Conservation (phyloP, 106 monocot genomes). For the Cymbidium sinense region DNA sequence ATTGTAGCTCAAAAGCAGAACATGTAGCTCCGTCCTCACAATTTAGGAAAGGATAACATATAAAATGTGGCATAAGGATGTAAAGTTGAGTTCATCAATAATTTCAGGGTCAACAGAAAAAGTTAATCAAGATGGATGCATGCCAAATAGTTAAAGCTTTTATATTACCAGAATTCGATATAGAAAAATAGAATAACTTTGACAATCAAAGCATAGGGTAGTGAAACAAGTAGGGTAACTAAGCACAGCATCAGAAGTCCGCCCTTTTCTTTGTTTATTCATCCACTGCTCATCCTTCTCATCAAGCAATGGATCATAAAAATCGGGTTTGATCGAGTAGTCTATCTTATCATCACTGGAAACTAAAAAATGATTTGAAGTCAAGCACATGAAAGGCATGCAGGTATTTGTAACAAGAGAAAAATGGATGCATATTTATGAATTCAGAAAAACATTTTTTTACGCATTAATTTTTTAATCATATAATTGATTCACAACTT, state of each 20-base stretch:
- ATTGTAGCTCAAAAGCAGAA: neutral
- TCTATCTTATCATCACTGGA: constrained; percentile 98
- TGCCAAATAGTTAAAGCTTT: neutral
- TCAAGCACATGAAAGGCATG: neutral
- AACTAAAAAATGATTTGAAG: constrained; percentile 28
- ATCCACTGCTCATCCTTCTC: constrained; percentile 78
- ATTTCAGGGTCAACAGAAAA: neutral
- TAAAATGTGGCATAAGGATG: neutral
- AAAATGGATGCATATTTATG: neutral
- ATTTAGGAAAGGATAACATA: neutral
- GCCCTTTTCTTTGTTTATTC: constrained; percentile 58
- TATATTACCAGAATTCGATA: neutral
- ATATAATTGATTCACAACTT: neutral
- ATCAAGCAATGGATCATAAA: constrained; percentile 83
- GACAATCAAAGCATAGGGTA: constrained; percentile 90
- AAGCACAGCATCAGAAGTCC: constrained; percentile 75
- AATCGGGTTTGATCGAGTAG: constrained; percentile 78
- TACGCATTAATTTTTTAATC: neutral
- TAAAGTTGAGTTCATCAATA: neutral
- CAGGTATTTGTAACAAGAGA: neutral
- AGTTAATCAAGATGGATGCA: neutral
- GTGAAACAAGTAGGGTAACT: constrained; percentile 98
- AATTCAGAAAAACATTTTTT: too few relatives aligned
- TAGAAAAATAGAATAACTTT: constrained; percentile 50
- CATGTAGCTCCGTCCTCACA: neutral